phyloP scores from a whole-genome alignment of 2,329 filamentous ascomycete species.

The Hymenoscyphus scutula region DNA sequence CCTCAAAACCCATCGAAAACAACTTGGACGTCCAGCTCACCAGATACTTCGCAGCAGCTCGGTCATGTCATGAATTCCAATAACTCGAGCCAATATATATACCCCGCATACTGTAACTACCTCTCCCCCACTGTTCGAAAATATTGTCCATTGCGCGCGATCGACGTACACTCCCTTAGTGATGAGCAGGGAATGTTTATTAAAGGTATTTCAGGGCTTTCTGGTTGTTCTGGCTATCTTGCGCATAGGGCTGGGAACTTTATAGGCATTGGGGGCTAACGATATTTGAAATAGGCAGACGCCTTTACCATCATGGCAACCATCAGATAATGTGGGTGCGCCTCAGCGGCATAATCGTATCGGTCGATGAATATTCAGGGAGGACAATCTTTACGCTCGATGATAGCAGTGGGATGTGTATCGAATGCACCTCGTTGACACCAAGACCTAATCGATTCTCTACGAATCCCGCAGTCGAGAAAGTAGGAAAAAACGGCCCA shows the following conservation, averaged over 20 bases:
- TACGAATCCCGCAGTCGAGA: constrained; percentile 33
- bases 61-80: constrained; percentile 50
- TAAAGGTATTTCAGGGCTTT: constrained; percentile 44
- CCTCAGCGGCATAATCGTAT: constrained; percentile 67
- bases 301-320: constrained; percentile 66
- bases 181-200: constrained; percentile 47
- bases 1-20: constrained; percentile 3
- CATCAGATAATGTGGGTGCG: constrained; percentile 76
- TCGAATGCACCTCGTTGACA: constrained; percentile 43
- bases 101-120: constrained; percentile 62
- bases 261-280: not conserved
- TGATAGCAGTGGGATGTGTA: constrained; percentile 60
- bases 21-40: not conserved
- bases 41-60: constrained; percentile 3
- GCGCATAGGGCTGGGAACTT: not conserved
- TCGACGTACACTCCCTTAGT: constrained; percentile 49
- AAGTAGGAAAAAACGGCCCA: constrained; percentile 58
- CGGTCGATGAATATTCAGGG: constrained; percentile 50
- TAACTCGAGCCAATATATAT: constrained; percentile 40
- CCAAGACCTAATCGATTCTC: not conserved
- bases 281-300: constrained; percentile 44
- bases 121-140: constrained; percentile 58
- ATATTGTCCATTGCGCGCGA: constrained; percentile 56
- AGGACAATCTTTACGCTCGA: constrained; percentile 58
- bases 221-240: not conserved